Base-by-base conservation (phyloP, 225 moss, liverwort and hornwort species). In the Asterella californica region DNA sequence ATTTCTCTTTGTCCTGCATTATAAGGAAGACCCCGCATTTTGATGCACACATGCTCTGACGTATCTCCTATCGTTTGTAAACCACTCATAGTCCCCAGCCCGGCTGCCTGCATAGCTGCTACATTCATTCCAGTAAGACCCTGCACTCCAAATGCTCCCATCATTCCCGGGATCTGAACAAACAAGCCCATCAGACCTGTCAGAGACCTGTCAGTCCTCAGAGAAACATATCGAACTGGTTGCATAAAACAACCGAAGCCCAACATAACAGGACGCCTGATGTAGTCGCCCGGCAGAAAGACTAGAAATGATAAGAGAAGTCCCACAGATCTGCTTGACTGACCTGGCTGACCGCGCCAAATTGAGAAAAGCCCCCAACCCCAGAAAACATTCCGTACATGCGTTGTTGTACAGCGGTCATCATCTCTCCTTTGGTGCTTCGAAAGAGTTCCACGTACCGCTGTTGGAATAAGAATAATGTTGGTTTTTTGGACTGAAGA, bases 331-430 rank as follows among this genome's bases (percentile, higher is more conserved):
- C 30, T 45, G 24, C 42, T 53, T 19, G 2, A 61, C 89, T 82
- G 80, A 99, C 99, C 99, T 99, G 99, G 81, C 91, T 90, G 14
- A 99, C 91, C 34, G 85, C 85, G 79, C 97, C 97, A 87, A 99
- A 95, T 79, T 99, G 99, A 75, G 99, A 92, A 79, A 99, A 99
- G 19, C 95, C 92, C 77, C 93, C 93, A 30, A 87, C 95, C 70
- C 99, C 93, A 79, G 99, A 93, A 79, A 99, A 95, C 99, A 99
- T 95, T 85, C 99, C 96, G 79, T 95, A 99, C 95, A 99, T 99
- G 66, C 99, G 91, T 83, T 99, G 99, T 84, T 99, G 99, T 80
- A 99, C 99, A 42, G 99, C 99, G 59, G 99, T 99, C 99, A 99
- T 95, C 99, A 95, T 99, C 85, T 99, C 99, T 71, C 99, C 99